These are phyloP conservation scores for Dichotomocladium elegans DNA, from an alignment of 371 early-diverging fungal species.

Conservation along the genomic window DNA sequence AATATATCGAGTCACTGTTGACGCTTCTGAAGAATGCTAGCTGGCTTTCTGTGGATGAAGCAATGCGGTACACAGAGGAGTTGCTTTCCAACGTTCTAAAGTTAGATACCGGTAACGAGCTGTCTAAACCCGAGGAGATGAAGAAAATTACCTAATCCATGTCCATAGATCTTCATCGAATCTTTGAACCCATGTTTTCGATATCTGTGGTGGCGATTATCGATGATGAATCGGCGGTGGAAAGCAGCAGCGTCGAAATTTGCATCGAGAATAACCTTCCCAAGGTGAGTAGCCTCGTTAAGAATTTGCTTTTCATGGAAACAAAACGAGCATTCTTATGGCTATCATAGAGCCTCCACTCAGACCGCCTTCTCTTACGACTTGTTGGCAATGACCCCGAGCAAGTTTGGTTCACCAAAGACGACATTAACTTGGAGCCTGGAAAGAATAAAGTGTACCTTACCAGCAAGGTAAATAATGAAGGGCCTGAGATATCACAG, in stretches of 20 bases:
- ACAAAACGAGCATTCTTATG: background rate
- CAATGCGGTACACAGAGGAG: conserved; percentile 51
- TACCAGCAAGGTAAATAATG: conserved; percentile 53
- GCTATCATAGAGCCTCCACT: conserved; percentile 40
- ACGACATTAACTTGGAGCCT: conserved; percentile 49
- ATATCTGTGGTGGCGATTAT: conserved; percentile 55
- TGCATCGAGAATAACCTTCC: conserved; percentile 56
- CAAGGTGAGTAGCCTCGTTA: conserved; percentile 32
- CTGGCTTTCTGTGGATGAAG: conserved; percentile 40
- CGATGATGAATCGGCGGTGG: conserved; percentile 56
- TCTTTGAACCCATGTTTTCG: conserved; percentile 57
- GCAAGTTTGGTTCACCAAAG: conserved; percentile 42
- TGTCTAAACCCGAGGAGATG: no score
- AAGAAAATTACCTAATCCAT: background rate
- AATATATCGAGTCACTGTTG: conserved; percentile 58
- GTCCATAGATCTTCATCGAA: conserved; percentile 28
- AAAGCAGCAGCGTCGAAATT: conserved; percentile 57
- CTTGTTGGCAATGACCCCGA: conserved; percentile 60
- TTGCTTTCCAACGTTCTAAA: conserved; percentile 36
- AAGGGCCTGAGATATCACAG: background rate
- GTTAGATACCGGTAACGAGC: conserved; percentile 46
- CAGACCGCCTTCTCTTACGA: conserved; percentile 47
- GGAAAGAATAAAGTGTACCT: conserved; percentile 62
- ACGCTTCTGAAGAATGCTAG: conserved; percentile 54
- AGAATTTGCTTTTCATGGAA: background rate